Evolutionary conservation across 2,329 filamentous ascomycete species (phyloP), one percentile per base, ranked within the genome.

Genomic region (Xylariomycetidae sp.): DNA sequence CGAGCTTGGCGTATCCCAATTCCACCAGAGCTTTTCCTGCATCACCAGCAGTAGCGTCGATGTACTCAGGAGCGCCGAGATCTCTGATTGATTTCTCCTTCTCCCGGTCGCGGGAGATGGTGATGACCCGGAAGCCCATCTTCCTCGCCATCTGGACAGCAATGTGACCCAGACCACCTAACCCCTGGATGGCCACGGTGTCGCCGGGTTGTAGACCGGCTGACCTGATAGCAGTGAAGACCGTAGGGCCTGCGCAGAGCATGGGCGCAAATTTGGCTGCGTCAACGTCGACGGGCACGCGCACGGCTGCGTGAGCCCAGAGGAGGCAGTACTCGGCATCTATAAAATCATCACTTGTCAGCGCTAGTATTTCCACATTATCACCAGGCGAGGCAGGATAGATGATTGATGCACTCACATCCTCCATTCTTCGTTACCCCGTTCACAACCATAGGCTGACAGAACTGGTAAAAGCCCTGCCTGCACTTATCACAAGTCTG

Each of bases 151-250:
- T 82, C 45, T 82, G 78, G 31, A 84, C 72, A 2, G 77, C 80
- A 14, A 84, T 54, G 53, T 84, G 80, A 3, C 80, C 80, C 2
- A 83, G 62, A 12, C 81, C 80, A 30, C 83, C 72, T 7, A 85
- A 63, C 16, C 78, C 80, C 25, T 84, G 68, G 25, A 69, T 41
- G 4, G 60, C 64, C 11, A 67, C 61, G 1, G 54, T 45, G 14
- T 56, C 54, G 3, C 64, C 64, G 2, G 50, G 45, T 3, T 34
- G 23, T 17, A 67, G 45, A 19, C 55, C 42, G 27, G 61, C 60
- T 23, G 57, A 52, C 13, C 59, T 54, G 7, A 67, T 56, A 0
- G 56, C 51, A 46, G 62, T 64, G 53, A 65, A 69, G 6, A 68
- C 63, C 5, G 67, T 70, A 16, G 66, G 58, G 6, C 70, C 70